These are phyloP conservation scores for Didymella glomerata DNA, from an alignment of 2,329 filamentous ascomycete genomes.

Conservation along the genomic window DNA sequence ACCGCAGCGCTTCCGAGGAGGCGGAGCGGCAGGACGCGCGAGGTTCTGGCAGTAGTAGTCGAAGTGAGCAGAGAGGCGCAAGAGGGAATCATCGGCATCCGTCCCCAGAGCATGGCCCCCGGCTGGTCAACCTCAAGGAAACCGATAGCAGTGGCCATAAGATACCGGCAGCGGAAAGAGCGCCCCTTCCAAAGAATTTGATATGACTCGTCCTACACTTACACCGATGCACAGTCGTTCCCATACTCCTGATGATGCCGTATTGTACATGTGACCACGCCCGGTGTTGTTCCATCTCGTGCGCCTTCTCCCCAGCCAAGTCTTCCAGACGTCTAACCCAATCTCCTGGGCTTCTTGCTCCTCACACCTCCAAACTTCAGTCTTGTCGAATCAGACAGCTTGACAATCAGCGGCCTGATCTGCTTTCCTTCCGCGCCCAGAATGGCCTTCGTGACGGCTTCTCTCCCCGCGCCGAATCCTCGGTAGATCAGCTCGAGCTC, in stretches of 20 bases:
- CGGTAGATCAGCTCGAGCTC: conserved; percentile 81
- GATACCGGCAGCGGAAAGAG: conserved; percentile 56
- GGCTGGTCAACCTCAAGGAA: conserved; percentile 50
- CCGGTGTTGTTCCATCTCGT: neutral
- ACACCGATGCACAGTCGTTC: conserved; percentile 8
- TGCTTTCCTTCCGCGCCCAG: conserved; percentile 83
- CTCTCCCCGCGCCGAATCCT: conserved; percentile 86
- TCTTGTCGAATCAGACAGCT: conserved; percentile 84
- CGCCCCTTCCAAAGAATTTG: conserved; percentile 53
- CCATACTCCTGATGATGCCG: conserved; percentile 31
- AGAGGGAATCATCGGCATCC: conserved; percentile 43
- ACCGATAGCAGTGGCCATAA: conserved; percentile 54
- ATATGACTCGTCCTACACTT: conserved; percentile 37
- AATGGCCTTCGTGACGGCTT: conserved; percentile 88
- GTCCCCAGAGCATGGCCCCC: conserved; percentile 43
- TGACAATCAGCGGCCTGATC: conserved; percentile 76
- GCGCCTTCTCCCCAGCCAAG: conserved; percentile 33
- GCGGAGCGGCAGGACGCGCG: conserved; percentile 42
- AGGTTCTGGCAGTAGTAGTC: conserved; percentile 41
- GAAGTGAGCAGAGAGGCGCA: conserved; percentile 47
- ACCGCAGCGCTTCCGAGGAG: conserved; percentile 39
- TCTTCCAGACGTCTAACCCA: conserved; percentile 63
- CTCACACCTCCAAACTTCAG: conserved; percentile 96
- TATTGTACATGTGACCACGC: conserved; percentile 31
- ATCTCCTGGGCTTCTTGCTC: conserved; percentile 81